Evolutionary conservation across 2,329 filamentous ascomycete species (phyloP), one percentile per base, ranked within the genome.

Genomic region (Diaporthe sp.): DNA sequence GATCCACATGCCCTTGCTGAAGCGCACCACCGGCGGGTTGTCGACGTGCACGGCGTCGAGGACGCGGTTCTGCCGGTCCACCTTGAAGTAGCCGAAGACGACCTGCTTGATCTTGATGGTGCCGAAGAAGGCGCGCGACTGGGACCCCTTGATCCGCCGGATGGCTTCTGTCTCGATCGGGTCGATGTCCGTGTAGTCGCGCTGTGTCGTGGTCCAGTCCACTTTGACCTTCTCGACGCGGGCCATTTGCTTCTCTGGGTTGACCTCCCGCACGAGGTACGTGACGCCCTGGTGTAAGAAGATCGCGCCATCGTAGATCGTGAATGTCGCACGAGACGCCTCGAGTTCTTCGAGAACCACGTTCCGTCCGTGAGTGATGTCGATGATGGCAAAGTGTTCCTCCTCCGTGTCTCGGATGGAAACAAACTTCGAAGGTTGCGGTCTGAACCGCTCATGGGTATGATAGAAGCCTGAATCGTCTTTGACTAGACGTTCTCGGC

Each of bases 71-170:
- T 92, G 93, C 81, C 93, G 93, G 83, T 98, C 96, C n/a, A 98
- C 87, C 82, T 98, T 98, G 89, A 98, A 98, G 86, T 97, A 99
- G 2, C 97, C 97, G 82, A 97, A 98, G 2, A 99, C 95, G 40
- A 94, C 93, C 78, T 96, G 93, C 77, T 93, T 91, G 80, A 98
- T 96, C 79, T 93, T 93, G 81, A 99, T 96, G 0, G 91, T 87
- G 47, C 97, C 97, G 81, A 95, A 96, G 84, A 95, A 98, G 1
- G 96, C 96, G 76, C 91, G 89, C 0, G 89, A 93, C 4, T 87
- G 83, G 0, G 91, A 93, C 0, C 85, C 86, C 0, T 83, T 78
- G 50, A 98, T 94, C 25, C 88, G 89, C 10, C 95, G 92, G 77
- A 97, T 95, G 3, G 93, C 92, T 84, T 98, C 95, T 0, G 95